Evolutionary conservation across 192 early-diverging fungal genomes (phyloP).

Genomic region (Coemansia sp.): DNA sequence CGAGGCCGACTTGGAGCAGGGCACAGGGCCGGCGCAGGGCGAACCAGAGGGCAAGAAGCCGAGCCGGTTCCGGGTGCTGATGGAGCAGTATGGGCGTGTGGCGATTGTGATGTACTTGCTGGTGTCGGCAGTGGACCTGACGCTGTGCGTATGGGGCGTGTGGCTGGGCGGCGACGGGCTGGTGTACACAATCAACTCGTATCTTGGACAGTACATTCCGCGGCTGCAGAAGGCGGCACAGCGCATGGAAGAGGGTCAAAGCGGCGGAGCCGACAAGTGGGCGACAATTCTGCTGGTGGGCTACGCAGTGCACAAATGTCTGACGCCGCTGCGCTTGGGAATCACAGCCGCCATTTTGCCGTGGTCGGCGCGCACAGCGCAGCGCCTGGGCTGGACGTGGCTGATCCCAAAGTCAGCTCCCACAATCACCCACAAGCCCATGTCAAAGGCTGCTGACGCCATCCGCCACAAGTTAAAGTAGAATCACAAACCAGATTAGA

Average conservation of each 20-base stretch:
- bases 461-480: conserved; percentile 52
- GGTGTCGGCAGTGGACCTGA: conserved; percentile 49
- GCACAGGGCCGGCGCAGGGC: conserved; percentile 1
- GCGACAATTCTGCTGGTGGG: conserved; percentile 53
- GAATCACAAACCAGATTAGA: background rate
- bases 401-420: conserved; percentile 53
- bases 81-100: conserved; percentile 56
- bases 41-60: conserved; percentile 42
- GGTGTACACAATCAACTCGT: conserved; percentile 50
- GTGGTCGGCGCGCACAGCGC: conserved; percentile 51
- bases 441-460: conserved; percentile 32
- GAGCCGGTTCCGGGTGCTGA: conserved; percentile 46
- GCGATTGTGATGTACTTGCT: conserved; percentile 48
- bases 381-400: conserved; percentile 51
- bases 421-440: conserved; percentile 36
- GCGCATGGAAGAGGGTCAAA: conserved; percentile 45
- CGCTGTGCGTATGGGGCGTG: conserved; percentile 52
- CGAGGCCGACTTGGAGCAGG: conserved; percentile 19
- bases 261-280: conserved; percentile 51
- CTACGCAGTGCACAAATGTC: conserved; percentile 54
- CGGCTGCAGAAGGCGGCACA: conserved; percentile 52
- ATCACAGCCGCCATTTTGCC: conserved; percentile 50
- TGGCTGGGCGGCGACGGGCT: conserved; percentile 54
- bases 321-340: conserved; percentile 49
- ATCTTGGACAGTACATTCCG: conserved; percentile 54